phyloP scores from a whole-genome alignment of 805 yeast species.

The Teunomyces atbi region DNA sequence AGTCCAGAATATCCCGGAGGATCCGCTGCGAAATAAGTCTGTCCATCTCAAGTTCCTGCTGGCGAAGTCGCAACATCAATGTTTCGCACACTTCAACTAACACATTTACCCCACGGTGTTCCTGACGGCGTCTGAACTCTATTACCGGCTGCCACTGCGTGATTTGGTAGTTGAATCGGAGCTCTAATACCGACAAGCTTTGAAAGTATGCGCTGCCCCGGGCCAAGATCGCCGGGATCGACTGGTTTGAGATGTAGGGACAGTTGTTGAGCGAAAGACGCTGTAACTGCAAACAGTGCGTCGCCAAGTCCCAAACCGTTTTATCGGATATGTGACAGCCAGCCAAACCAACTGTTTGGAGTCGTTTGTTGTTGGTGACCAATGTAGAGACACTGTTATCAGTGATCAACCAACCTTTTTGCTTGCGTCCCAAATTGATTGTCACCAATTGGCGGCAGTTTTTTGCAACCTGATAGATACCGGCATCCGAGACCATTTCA shows the following conservation, averaged over 20 bases:
- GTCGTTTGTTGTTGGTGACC: constrained; percentile 49
- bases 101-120: constrained; percentile 45
- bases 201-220: constrained; percentile 35
- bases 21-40: constrained; percentile 54
- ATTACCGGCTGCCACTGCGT: constrained; percentile 63
- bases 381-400: constrained; percentile 64
- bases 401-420: constrained; percentile 63
- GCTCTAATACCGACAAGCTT: constrained; percentile 69
- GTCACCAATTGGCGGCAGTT: constrained; percentile 55
- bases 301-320: constrained; percentile 76
- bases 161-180: constrained; percentile 59
- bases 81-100: constrained; percentile 78
- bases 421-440: constrained; percentile 81
- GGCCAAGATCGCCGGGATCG: constrained; percentile 49
- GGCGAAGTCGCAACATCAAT: constrained; percentile 55
- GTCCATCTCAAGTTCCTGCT: constrained; percentile 61
- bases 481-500: constrained; percentile 70
- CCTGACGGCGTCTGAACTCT: constrained; percentile 59
- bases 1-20: constrained; percentile 60
- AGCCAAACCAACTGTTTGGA: constrained; percentile 79
- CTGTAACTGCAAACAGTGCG: constrained; percentile 44
- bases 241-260: constrained; percentile 52
- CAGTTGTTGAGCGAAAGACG: constrained; percentile 79
- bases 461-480: constrained; percentile 64
- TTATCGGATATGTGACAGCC: constrained; percentile 82